Evolutionary conservation across 148 eudicot species (phyloP), one percentile per base, ranked within the genome.

Genomic region (Persicaria maculosa): DNA sequence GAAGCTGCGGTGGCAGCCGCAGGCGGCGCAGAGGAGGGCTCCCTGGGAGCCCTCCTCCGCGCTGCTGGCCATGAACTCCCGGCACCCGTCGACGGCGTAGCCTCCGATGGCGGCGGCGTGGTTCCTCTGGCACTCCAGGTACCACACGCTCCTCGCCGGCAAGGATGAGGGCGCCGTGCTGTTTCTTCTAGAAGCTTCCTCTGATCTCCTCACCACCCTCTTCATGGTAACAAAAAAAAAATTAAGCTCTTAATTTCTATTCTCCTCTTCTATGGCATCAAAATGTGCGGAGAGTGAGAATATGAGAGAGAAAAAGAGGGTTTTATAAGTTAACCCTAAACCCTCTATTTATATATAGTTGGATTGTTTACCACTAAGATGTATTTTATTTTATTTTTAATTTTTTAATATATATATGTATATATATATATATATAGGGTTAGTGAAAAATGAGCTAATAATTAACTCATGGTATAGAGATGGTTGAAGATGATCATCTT

Each of bases 1-100:
- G 81, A 83, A 85, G 77, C 76, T 87, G 40, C 90, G 77, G 88
- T 87, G 90, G 81, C 90, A 87, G 69, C 86, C 85, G 22, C 90
- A 87, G 71, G 88, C 88, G 40, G 88, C 90, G 58, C 90, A 87
- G 4, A 73, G 75, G 6, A 87, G 82, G 0, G 83, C 85, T 3
- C n/a, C 83, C 10, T 8, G 17, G 9, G 85, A 73, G 3, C 86
- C 83, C 1, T 81, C 90, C 65, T 74, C 86, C 44, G 44, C 16
- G 47, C 84, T 83, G 15, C 73, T 59, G 0, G 90, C 81, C 84
- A 87, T 83, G 77, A 85, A 87, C 20, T 87, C 90, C 73, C 86
- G 74, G 81, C 90, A 87, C 0, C 90, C 90, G 16, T 87, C 90
- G 1, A 87, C 86, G 0, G 85, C 90, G 68, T 85, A 81, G 22